Conservation (phyloP, 768 basidiomycete species). For the Tremella fuciformis region DNA sequence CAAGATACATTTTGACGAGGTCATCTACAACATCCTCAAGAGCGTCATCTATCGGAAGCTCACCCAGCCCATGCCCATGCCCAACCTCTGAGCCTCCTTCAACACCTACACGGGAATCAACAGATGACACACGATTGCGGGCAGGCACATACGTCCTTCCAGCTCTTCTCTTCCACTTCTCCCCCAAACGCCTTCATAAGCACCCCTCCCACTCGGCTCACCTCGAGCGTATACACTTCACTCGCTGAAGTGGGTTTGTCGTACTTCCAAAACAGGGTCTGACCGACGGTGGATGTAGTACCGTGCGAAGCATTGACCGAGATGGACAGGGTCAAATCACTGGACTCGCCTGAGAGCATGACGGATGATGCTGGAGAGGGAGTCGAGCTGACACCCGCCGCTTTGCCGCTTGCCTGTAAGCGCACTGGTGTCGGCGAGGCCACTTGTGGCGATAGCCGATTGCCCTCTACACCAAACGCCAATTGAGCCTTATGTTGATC, state of each 20-base stretch:
- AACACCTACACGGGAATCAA: conserved; percentile 8
- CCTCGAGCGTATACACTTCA: conserved; percentile 54
- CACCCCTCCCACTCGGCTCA: conserved; percentile 55
- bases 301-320: conserved; percentile 56
- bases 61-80: too few relatives aligned
- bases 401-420: too few relatives aligned
- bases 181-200: conserved; percentile 41
- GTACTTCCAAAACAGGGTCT: conserved; percentile 60
- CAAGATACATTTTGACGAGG: too few relatives aligned
- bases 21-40: too few relatives aligned
- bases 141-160: conserved; percentile 44
- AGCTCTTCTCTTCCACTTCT: conserved; percentile 27
- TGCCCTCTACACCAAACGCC: background rate
- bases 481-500: background rate
- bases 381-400: background rate
- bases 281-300: conserved; percentile 56
- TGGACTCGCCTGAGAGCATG: background rate
- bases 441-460: background rate
- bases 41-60: too few relatives aligned
- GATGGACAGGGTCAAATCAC: conserved; percentile 27
- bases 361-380: conserved; percentile 3
- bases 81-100: too few relatives aligned
- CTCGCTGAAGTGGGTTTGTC: conserved; percentile 46
- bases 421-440: background rate
- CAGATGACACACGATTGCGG: conserved; percentile 27